phyloP scores from a whole-genome alignment of 495 filamentous ascomycete genomes.

The Cairneyella variabilis region DNA sequence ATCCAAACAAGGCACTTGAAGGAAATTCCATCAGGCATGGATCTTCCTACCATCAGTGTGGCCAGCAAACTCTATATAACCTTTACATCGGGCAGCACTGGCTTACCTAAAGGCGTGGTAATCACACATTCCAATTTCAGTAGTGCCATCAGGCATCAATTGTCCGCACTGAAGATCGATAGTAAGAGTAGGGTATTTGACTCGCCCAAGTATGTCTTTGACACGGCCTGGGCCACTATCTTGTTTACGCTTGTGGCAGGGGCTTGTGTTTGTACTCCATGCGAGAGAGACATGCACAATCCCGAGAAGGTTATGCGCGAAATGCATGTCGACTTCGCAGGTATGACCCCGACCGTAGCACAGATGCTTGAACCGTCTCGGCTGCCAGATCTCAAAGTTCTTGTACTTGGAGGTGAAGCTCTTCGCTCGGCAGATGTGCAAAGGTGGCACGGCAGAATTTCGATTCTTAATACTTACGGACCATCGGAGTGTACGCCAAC shows the following conservation, averaged over 20 bases:
- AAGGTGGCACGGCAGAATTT: constrained; percentile 29
- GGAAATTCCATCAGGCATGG: background rate
- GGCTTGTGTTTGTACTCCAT: constrained; percentile 28
- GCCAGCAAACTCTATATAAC: constrained; percentile 35
- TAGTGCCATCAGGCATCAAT: constrained; percentile 48
- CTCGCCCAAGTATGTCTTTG: constrained; percentile 49
- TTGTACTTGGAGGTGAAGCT: too few species aligned
- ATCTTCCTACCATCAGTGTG: constrained; percentile 23
- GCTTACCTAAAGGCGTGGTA: constrained; percentile 41
- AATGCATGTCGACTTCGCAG: constrained; percentile 13
- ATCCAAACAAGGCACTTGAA: constrained; percentile 36
- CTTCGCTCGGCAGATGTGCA: constrained; percentile 6
- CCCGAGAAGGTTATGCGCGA: constrained; percentile 26
- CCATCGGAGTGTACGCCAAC: background rate
- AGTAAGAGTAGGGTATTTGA: constrained; percentile 15
- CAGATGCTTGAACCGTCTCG: too few species aligned
- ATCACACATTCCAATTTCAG: background rate
- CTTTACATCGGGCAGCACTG: constrained; percentile 45
- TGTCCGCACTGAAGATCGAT: constrained; percentile 40
- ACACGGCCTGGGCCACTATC: constrained; percentile 78
- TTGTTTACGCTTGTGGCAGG: constrained; percentile 58
- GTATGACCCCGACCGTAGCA: constrained; percentile 47
- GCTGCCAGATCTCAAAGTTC: too few species aligned
- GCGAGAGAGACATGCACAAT: constrained; percentile 31
- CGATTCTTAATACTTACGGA: background rate